Conservation (phyloP, 1,284 basidiomycete species). For the Earliella scabrosa region DNA sequence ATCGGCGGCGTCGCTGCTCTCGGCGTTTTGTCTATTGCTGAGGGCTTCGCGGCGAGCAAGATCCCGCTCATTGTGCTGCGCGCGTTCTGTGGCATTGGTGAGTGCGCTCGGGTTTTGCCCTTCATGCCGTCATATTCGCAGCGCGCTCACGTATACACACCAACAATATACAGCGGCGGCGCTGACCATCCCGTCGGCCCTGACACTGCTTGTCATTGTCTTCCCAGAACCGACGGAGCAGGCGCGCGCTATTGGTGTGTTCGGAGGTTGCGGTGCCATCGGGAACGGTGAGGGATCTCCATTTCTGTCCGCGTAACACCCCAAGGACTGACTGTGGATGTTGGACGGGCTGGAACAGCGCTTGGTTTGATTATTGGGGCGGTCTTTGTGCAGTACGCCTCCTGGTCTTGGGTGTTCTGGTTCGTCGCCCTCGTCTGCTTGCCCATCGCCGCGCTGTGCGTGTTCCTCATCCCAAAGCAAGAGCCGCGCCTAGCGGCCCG, state of each 20-base stretch:
- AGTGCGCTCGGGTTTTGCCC: too few species aligned
- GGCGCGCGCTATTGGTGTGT: slow-evolving; percentile 48
- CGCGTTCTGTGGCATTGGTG: slow-evolving; percentile 46
- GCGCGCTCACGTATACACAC: too few species aligned
- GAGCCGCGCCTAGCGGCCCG: slow-evolving; percentile 8
- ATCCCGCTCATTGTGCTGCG: slow-evolving; percentile 47
- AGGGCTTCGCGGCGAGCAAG: slow-evolving; percentile 47
- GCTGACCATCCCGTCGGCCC: slow-evolving; percentile 52
- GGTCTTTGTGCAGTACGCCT: slow-evolving; percentile 44
- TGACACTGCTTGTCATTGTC: slow-evolving; percentile 48
- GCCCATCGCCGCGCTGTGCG: slow-evolving; percentile 38
- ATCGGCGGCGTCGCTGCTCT: slow-evolving; percentile 38
- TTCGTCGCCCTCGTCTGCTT: slow-evolving; percentile 43
- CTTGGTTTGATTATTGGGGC: slow-evolving; percentile 50
- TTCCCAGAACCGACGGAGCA: slow-evolving; percentile 50
- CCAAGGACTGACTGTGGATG: too few species aligned
- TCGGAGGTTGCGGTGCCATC: slow-evolving; percentile 48
- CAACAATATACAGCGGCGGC: slow-evolving; percentile 44
- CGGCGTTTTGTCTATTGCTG: slow-evolving; percentile 42
- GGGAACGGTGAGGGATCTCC: slow-evolving; percentile 47
- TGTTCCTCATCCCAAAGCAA: slow-evolving; percentile 40
- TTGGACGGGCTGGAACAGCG: too few species aligned
- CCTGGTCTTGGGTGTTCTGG: slow-evolving; percentile 53
- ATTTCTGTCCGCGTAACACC: too few species aligned
- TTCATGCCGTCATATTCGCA: too few species aligned